A percentile compares a stretch with the other conserved stretches of the same genome.
Evolutionary conservation across 75 land plant species (phyloP).

Genomic region (Isoetes taiwanensis): DNA sequence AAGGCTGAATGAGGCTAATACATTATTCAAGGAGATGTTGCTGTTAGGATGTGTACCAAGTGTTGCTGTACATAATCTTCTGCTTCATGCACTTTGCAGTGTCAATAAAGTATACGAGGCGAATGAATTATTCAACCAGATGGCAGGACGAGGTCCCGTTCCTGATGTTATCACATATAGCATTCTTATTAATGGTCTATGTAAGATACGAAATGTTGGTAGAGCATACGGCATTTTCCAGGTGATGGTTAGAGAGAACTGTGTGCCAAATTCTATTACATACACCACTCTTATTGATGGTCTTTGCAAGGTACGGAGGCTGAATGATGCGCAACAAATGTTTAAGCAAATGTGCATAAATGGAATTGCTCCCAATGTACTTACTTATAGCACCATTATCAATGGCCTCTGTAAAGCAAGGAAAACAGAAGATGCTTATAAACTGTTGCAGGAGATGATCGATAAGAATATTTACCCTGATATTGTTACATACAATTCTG

Average conservation of each 20-base stretch:
- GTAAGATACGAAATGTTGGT: constrained; percentile 24
- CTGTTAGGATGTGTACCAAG: constrained; percentile 31
- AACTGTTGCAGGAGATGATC: constrained; percentile 20
- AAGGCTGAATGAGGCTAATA: constrained; percentile 27
- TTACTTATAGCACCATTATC: constrained; percentile 18
- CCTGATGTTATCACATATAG: constrained; percentile 39
- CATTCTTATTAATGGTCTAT: constrained; percentile 36
- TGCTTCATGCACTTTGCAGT: background rate
- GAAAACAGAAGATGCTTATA: constrained; percentile 35
- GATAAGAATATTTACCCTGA: constrained; percentile 16
- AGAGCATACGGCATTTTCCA: constrained; percentile 33
- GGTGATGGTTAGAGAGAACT: constrained; percentile 27
- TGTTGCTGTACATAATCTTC: constrained; percentile 28
- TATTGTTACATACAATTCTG: constrained; percentile 28
- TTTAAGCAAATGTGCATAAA: constrained; percentile 12
- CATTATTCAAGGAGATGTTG: constrained; percentile 32
- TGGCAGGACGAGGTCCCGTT: constrained; percentile 26
- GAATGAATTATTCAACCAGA: constrained; percentile 16
- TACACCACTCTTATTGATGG: constrained; percentile 52
- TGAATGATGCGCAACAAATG: constrained; percentile 33
- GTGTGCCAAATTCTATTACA: constrained; percentile 34
- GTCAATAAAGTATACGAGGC: constrained; percentile 7
- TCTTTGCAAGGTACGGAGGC: constrained; percentile 24
- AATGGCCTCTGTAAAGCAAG: constrained; percentile 16
- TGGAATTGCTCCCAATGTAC: constrained; percentile 23